A percentile compares a stretch with the other conserved stretches of the same genome.
Evolutionary conservation across 1,139 yeast species (phyloP).

Genomic region (Taphrina betulina): DNA sequence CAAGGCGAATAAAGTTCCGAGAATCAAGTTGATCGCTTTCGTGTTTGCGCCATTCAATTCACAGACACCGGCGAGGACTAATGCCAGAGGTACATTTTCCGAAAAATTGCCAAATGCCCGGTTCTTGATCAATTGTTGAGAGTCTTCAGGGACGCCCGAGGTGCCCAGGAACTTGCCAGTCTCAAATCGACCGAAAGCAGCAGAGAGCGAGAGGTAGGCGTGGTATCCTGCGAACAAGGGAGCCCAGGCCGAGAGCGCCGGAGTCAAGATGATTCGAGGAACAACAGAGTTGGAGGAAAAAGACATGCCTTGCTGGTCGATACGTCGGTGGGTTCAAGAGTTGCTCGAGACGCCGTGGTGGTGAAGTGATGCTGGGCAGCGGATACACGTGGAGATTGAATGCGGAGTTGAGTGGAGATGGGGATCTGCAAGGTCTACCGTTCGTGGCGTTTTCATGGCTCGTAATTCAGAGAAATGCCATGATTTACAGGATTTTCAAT

Average conservation of each 20-base stretch:
- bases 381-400: no score
- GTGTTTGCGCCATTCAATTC: conserved; percentile 1
- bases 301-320: conserved; percentile 6
- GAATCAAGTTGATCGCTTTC: not conserved
- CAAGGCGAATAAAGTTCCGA: not conserved
- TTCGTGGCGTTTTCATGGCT: no score
- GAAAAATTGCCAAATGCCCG: conserved; percentile 18
- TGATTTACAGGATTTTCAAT: no score
- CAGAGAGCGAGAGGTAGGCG: conserved; percentile 17
- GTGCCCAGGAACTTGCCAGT: conserved; percentile 11
- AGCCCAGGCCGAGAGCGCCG: conserved; percentile 9
- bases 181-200: not conserved
- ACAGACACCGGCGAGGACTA: conserved; percentile 2
- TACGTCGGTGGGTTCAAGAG: no score
- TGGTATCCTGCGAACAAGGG: conserved; percentile 17
- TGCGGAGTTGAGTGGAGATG: no score
- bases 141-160: conserved; percentile 6
- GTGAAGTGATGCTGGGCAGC: no score
- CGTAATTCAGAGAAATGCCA: no score
- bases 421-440: no score
- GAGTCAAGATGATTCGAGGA: conserved; percentile 2
- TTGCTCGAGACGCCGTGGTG: no score
- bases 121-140: not conserved
- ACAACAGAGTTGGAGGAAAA: conserved; percentile 11
- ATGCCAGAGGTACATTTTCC: conserved; percentile 13